Conservation (phyloP, 768 basidiomycete species). For the Dentipellis sp. region DNA sequence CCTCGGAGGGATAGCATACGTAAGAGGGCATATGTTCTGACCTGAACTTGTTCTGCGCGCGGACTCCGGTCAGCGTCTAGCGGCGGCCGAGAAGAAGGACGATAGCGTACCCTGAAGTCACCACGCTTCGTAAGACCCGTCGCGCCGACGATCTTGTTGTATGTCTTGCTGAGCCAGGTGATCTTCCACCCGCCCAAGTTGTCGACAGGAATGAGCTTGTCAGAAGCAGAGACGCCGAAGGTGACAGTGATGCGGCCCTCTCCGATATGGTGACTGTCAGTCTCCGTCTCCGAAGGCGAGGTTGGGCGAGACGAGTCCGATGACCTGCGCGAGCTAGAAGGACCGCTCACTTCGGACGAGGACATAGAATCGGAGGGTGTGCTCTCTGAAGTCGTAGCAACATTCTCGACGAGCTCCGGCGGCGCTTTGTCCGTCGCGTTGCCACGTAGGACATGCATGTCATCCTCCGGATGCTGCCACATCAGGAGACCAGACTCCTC, state of each 20-base stretch:
- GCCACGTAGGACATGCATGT: neutral
- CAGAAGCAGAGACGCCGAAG: conserved; percentile 40
- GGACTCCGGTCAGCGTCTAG: neutral
- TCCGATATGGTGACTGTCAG: conserved; percentile 8
- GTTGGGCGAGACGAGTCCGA: neutral
- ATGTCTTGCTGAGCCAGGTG: conserved; percentile 33
- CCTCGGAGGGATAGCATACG: conserved; percentile 36
- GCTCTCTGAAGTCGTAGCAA: neutral
- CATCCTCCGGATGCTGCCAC: neutral
- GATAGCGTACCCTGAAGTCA: conserved; percentile 32
- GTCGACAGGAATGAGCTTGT: conserved; percentile 27
- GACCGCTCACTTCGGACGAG: neutral
- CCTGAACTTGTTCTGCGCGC: conserved; percentile 35
- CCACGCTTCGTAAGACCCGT: conserved; percentile 33
- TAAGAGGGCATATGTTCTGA: conserved; percentile 34
- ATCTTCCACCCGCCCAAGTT: conserved; percentile 42
- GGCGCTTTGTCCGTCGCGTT: too few relatives aligned
- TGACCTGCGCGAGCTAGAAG: neutral
- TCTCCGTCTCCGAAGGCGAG: conserved; percentile 1
- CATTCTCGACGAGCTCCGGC: too few relatives aligned
- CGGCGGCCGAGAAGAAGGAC: too few relatives aligned
- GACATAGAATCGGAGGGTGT: neutral
- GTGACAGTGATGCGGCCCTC: conserved; percentile 28
- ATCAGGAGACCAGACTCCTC: neutral
- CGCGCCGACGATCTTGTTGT: conserved; percentile 28